Percentiles rank a stretch among this genome's conserved stretches.
Evolutionary conservation across 257 asterid genomes (phyloP).

Genomic region (Solanum lycopersicoides): DNA sequence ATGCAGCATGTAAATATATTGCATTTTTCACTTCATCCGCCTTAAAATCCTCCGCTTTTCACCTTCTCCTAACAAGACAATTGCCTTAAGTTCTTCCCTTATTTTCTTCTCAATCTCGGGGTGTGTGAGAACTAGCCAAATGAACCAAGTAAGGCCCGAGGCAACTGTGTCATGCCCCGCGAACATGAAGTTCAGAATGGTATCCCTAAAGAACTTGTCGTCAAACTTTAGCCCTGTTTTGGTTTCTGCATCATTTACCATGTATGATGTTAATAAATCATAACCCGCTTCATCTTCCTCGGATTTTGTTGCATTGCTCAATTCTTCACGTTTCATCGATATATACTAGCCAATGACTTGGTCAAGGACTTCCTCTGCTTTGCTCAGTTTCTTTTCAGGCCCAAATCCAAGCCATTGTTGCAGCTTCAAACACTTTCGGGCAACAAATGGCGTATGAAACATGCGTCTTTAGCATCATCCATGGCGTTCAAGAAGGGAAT

Average conservation of each 20-base stretch:
- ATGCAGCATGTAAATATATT: background rate
- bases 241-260: background rate
- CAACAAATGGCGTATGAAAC: conserved; percentile 30
- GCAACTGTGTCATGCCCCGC: background rate
- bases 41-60: background rate
- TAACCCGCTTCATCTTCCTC: background rate
- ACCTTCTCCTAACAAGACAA: background rate
- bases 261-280: conserved; percentile 34
- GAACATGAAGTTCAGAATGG: conserved; percentile 24
- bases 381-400: conserved; percentile 12
- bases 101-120: background rate
- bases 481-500: conserved; percentile 38
- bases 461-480: conserved; percentile 38
- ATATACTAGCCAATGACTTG: conserved; percentile 12
- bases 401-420: conserved; percentile 32
- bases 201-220: conserved; percentile 38
- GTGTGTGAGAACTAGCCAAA: background rate
- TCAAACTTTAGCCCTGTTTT: conserved; percentile 1
- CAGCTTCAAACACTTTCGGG: conserved; percentile 27
- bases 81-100: background rate
- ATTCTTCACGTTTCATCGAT: conserved; percentile 4
- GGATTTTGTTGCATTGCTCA: background rate
- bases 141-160: background rate
- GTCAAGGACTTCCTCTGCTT: conserved; percentile 21
- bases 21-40: background rate